phyloP scores from a whole-genome alignment of 2,329 filamentous ascomycete species.

The Beauveria pseudobassiana region DNA sequence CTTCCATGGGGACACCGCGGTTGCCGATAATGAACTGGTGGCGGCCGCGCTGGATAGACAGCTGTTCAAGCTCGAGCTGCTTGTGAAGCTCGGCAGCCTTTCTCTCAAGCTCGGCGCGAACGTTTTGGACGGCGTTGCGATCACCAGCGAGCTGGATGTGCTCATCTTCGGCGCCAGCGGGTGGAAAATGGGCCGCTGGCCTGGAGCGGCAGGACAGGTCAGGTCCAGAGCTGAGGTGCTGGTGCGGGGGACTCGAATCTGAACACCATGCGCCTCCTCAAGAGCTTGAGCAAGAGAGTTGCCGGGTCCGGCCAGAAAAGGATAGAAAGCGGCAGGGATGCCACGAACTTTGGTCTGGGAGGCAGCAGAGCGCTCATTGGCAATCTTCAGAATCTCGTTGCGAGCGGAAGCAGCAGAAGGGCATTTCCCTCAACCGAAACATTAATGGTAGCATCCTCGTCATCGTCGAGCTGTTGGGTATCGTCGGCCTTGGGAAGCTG shows the following conservation, averaged over 20 bases:
- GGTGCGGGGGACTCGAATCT: constrained; percentile 74
- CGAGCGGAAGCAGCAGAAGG: constrained; percentile 78
- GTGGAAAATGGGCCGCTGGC: constrained; percentile 61
- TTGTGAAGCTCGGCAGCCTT: constrained; percentile 68
- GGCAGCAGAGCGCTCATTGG: constrained; percentile 75
- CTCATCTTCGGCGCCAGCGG: constrained; percentile 60
- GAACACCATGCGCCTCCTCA: constrained; percentile 70
- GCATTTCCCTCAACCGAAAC: constrained; percentile 88
- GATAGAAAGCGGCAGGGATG: constrained; percentile 88
- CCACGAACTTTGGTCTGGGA: constrained; percentile 74
- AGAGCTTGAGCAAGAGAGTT: constrained; percentile 61
- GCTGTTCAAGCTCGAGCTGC: constrained; percentile 68
- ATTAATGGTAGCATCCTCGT: constrained; percentile 76
- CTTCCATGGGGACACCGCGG: constrained; percentile 67
- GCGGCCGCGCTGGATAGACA: constrained; percentile 74
- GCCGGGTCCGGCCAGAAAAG: constrained; percentile 80
- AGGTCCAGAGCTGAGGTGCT: constrained; percentile 64
- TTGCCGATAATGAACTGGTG: constrained; percentile 95
- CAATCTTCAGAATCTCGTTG: constrained; percentile 79
- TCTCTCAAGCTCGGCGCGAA: constrained; percentile 72
- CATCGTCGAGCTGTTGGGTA: constrained; percentile 41
- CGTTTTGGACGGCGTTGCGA: constrained; percentile 70
- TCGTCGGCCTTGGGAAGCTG: constrained; percentile 80
- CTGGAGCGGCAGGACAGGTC: constrained; percentile 54
- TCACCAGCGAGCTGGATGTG: constrained; percentile 85